A percentile compares a stretch with the other conserved stretches of the same genome.
phyloP scores from a whole-genome alignment of 495 filamentous ascomycete species.

The Talaromyces nanjingensis region DNA sequence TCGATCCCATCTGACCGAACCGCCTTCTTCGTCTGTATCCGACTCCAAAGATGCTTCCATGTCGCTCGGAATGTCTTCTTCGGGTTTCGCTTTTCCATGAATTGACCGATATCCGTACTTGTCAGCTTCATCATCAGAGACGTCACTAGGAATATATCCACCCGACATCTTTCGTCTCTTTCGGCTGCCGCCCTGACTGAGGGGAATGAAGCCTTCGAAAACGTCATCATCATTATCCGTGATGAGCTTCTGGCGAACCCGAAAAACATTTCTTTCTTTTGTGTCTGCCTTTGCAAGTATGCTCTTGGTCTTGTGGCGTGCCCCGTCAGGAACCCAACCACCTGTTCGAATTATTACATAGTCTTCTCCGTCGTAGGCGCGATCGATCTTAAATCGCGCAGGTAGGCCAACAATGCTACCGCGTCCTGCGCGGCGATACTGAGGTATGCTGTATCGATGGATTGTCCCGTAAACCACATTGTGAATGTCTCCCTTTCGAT shows the following conservation, averaged over 20 bases:
- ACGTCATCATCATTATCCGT: slow-evolving; percentile 19
- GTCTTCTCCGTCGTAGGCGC: slow-evolving; percentile 38
- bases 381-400: slow-evolving; percentile 43
- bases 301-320: slow-evolving; percentile 18
- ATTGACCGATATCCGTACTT: slow-evolving; percentile 64
- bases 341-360: slow-evolving; percentile 34
- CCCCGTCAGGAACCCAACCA: slow-evolving; percentile 17
- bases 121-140: slow-evolving; percentile 35
- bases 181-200: slow-evolving; percentile 23
- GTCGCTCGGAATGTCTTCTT: slow-evolving; percentile 40
- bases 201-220: slow-evolving; percentile 37
- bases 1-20: slow-evolving; percentile 24
- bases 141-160: slow-evolving; percentile 11
- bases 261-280: slow-evolving; percentile 16
- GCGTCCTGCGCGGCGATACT: slow-evolving; percentile 50
- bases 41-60: slow-evolving; percentile 48
- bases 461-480: slow-evolving; percentile 56
- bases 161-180: slow-evolving; percentile 13
- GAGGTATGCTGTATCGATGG: slow-evolving; percentile 53
- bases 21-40: slow-evolving; percentile 31
- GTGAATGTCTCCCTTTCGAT: slow-evolving; percentile 54
- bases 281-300: slow-evolving; percentile 16
- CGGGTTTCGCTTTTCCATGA: slow-evolving; percentile 52
- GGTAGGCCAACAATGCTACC: slow-evolving; percentile 54
- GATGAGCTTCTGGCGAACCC: slow-evolving; percentile 16